Base-by-base conservation (phyloP, 805 yeast species). In the Ogataea pilisensis region DNA sequence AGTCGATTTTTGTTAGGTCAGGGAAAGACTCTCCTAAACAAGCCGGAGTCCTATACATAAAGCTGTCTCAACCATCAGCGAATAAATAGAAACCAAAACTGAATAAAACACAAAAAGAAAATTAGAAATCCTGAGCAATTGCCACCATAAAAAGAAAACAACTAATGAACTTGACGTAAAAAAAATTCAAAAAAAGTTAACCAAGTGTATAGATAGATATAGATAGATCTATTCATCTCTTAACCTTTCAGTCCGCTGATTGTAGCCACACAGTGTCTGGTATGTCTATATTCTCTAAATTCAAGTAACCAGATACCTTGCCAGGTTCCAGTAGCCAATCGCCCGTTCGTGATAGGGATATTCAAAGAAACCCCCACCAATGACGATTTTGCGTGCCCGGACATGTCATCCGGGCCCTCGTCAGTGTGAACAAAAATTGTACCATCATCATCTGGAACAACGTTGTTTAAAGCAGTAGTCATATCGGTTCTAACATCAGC, bases 371-470 rank as follows among this genome's bases (percentile, higher is more conserved):
- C 82, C 16, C 95, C 93, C 8, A 82, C 72, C 35, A 72, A 44
- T 2, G 76, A 63, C 16, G 84, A 70, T 55, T 84, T 80, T 38
- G 80, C 79, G 59, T 85, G 95, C 0, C 90, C 85, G 2, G 91
- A 86, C 89, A 85, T 82, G 57, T 85, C 95, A 57, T 86, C 95
- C 3, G 85, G 72, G 1, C 87, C 95, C 60, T 85, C 95, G 40
- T 82, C 91, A 12, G 73, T 76, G 57, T 81, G 90, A 34, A 72
- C 53, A 50, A 81, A 82, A 28, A 62, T 57, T 34, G 56, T 50
- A 39, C 67, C 66, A 6, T 69, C 74, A 43, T 72, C 73, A 53
- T 85, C 91, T 0, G 95, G 95, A 3, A 76, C 85, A 42, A 85
- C 65, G 38, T 75, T 64, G 51, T 79, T 82, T 49, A 86, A 61